phyloP scores from a whole-genome alignment of 2,329 filamentous ascomycete genomes.

The Capronia americana region DNA sequence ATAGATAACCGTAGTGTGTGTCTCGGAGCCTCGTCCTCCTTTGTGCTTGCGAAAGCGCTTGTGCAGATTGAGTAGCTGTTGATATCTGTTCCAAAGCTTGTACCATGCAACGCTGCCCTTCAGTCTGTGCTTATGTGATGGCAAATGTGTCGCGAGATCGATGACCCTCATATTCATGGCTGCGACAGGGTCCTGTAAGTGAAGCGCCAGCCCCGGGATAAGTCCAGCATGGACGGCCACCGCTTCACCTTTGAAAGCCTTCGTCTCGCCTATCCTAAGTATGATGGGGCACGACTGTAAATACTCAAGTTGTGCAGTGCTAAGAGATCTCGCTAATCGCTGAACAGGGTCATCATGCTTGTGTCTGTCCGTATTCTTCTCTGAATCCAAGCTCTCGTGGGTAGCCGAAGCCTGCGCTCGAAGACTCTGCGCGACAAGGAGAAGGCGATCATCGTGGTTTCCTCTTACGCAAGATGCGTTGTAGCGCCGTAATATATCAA shows the following conservation, averaged over 20 bases:
- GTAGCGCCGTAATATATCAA: slow-evolving; percentile 74
- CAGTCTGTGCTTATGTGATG: slow-evolving; percentile 53
- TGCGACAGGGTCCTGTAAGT: slow-evolving; percentile 75
- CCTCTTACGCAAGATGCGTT: slow-evolving; percentile 84
- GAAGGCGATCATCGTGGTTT: slow-evolving; percentile 87
- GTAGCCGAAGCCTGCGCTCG: slow-evolving; percentile 40
- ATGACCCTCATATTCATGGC: slow-evolving; percentile 94
- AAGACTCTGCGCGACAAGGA: slow-evolving; percentile 66
- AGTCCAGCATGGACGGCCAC: slow-evolving; percentile 86
- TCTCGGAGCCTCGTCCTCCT: slow-evolving; percentile 12
- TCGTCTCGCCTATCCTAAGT: slow-evolving; percentile 70
- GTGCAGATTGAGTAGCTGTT: slow-evolving; percentile 42
- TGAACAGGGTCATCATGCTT: slow-evolving; percentile 48
- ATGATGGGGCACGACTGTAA: slow-evolving; percentile 78
- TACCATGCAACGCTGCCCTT: slow-evolving; percentile 69
- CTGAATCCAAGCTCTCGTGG: neutral
- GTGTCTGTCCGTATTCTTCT: neutral
- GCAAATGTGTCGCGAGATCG: slow-evolving; percentile 66
- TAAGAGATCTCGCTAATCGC: slow-evolving; percentile 64
- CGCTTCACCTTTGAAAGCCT: slow-evolving; percentile 64
- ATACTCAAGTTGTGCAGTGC: slow-evolving; percentile 69
- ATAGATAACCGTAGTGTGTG: slow-evolving; percentile 74
- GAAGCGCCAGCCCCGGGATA: slow-evolving; percentile 73
- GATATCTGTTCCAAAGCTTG: slow-evolving; percentile 63
- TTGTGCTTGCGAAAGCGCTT: slow-evolving; percentile 17